Evolutionary conservation across 306 rosid species (phyloP), one percentile per base, ranked within the genome.

Genomic region (Begonia masoniana): DNA sequence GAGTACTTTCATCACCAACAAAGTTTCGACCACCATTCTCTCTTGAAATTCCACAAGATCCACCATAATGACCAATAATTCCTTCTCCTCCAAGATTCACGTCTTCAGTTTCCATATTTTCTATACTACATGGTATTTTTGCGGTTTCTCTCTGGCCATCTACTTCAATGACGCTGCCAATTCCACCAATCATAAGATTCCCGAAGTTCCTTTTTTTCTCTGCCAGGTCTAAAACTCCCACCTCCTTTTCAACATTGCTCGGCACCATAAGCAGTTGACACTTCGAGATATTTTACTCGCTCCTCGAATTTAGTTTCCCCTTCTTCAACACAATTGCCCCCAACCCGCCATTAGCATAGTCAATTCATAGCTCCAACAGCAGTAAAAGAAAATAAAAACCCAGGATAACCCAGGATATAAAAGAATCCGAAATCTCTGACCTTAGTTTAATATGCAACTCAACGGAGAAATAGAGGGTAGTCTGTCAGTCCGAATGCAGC

Each of bases 21-120:
- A 62, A 55, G 57, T 50, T 50, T 49, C 57, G 67, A 52, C 63
- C 58, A n/a, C 62, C 61, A 60, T 50, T 68, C 26, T 47, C 59
- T 42, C 55, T 48, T 11, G 47, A 74, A 57, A 24, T 35, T 43
- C 50, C 63, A 12, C 62, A 58, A 54, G 68, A 39, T 12, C 24
- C 66, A 45, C 62, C 65, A 45, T 45, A 45, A 45, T 65, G 54
- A 12, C 35, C 57, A 17, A 59, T 58, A 43, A 17, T 61, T 6
- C 49, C 61, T 41, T 24, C 72, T 16, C 46, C 58, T 7, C 10
- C 71, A 52, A 56, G 43, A 13, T 43, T 65, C 56, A 47, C 61
- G 54, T 47, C 55, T 63, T 50, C 67, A 62, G 10, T 65, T 59
- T 47, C 60, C 64, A 71, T 58, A 62, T 10, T 15, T 45, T 41